Evolutionary conservation across 495 filamentous ascomycete genomes (phyloP).

Genomic region (Clavariopsis aquatica): DNA sequence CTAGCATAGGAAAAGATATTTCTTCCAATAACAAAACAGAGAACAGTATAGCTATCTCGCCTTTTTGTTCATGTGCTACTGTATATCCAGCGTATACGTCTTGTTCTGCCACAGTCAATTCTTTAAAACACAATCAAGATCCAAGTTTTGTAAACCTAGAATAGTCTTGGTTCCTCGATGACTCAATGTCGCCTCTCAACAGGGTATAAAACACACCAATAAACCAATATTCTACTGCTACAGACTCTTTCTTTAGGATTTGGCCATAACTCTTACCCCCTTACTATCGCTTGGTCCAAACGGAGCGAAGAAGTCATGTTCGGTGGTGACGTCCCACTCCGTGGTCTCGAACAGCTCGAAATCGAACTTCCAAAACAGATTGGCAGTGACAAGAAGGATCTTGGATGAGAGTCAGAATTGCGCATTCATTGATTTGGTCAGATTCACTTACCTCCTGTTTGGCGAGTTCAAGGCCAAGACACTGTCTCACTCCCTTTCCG

Average conservation of each 20-base stretch:
- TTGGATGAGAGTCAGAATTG: neutral
- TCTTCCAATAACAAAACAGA: too few species aligned
- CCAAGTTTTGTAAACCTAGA: too few species aligned
- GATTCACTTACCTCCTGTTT: neutral
- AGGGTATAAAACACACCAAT: too few species aligned
- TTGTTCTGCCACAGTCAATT: too few species aligned
- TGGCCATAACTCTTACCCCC: slow-evolving; percentile 9
- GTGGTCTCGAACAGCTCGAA: slow-evolving; percentile 14
- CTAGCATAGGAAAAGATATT: too few species aligned
- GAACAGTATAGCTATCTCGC: too few species aligned
- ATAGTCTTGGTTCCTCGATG: too few species aligned
- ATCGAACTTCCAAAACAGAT: slow-evolving; percentile 9
- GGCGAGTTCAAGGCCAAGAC: slow-evolving; percentile 16
- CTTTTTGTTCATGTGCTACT: too few species aligned
- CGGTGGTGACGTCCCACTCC: neutral
- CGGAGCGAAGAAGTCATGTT: slow-evolving; percentile 6
- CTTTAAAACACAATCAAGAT: too few species aligned
- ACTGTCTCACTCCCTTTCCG: slow-evolving; percentile 9
- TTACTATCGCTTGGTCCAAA: slow-evolving; percentile 8
- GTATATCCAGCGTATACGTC: too few species aligned
- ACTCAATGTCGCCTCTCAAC: too few species aligned
- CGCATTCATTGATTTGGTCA: neutral
- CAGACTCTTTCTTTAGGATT: neutral
- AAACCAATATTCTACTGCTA: neutral
- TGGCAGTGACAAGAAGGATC: slow-evolving; percentile 2